These are phyloP conservation scores for Durio zibethinus DNA, from an alignment of 345 rosid genomes.

Conservation along the genomic window DNA sequence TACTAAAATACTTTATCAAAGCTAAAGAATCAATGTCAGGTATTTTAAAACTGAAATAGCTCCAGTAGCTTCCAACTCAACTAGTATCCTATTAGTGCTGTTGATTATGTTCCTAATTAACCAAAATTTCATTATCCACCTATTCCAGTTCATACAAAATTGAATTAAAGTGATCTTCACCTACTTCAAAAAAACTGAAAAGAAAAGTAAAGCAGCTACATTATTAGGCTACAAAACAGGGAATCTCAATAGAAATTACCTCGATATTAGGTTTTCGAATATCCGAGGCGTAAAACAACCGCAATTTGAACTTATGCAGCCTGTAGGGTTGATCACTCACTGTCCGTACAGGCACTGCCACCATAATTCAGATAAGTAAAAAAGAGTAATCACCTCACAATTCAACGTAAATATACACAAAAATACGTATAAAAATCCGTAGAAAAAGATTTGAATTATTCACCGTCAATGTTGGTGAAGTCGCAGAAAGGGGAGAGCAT, in stretches of 20 bases:
- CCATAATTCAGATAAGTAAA: neutral
- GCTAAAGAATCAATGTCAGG: neutral
- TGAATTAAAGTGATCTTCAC: neutral
- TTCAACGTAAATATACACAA: slow-evolving; percentile 7
- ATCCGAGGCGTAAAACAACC: slow-evolving; percentile 77
- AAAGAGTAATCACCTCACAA: neutral
- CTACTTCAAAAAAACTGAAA: neutral
- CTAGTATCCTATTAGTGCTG: neutral
- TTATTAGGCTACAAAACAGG: neutral
- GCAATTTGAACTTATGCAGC: slow-evolving; percentile 78
- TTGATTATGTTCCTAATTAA: neutral
- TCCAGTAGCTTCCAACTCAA: neutral
- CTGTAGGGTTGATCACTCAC: slow-evolving; percentile 94
- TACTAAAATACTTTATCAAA: neutral
- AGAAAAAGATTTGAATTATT: neutral
- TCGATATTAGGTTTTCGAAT: slow-evolving; percentile 70
- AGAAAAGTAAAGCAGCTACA: too few relatives aligned
- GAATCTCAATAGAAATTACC: slow-evolving; percentile 34
- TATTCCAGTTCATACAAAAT: neutral
- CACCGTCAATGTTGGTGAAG: slow-evolving; percentile 88
- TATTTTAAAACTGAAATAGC: neutral
- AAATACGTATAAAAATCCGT: neutral
- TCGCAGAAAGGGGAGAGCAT: slow-evolving; percentile 78
- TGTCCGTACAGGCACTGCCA: slow-evolving; percentile 93
- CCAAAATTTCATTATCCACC: neutral